Percentiles rank a stretch among this genome's conserved stretches.
These are phyloP conservation scores for Carallia pectinifolia DNA, from an alignment of 345 rosid genomes.

Conservation along the genomic window DNA sequence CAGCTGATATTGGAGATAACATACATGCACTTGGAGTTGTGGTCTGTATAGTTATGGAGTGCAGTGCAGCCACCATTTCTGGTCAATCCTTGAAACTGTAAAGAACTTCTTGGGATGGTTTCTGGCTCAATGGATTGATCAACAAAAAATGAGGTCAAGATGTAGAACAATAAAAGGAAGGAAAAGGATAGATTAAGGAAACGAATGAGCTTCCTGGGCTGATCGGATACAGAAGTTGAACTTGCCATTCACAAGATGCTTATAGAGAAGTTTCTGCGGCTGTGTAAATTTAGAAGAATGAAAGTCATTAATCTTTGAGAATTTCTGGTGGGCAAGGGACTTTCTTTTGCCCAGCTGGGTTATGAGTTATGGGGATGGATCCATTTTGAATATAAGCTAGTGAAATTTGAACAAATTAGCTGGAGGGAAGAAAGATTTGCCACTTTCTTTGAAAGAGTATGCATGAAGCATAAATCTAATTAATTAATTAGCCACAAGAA, in stretches of 20 bases:
- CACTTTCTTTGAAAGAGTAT: slow-evolving; percentile 7
- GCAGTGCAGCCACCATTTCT: slow-evolving; percentile 30
- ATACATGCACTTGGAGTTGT: slow-evolving; percentile 54
- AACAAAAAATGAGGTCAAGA: slow-evolving; percentile 22
- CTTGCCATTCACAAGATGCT: slow-evolving; percentile 40
- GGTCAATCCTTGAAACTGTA: slow-evolving; percentile 6
- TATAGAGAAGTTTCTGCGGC: slow-evolving; percentile 13
- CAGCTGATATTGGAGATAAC: slow-evolving; percentile 52
- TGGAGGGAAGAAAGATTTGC: not conserved
- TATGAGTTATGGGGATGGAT: slow-evolving; percentile 8
- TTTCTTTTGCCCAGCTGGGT: slow-evolving; percentile 28
- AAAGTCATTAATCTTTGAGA: slow-evolving; percentile 17
- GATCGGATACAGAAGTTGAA: slow-evolving; percentile 16
- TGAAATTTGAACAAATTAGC: not conserved
- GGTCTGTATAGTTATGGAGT: slow-evolving; percentile 44
- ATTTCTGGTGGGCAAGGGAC: slow-evolving; percentile 17
- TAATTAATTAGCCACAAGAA: not conserved
- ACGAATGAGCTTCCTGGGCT: slow-evolving; percentile 32
- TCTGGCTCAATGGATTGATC: slow-evolving; percentile 12
- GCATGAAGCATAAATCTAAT: no score
- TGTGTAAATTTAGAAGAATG: slow-evolving; percentile 12
- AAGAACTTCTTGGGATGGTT: slow-evolving; percentile 3
- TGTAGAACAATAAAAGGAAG: slow-evolving; percentile 37
- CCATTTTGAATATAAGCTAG: slow-evolving; percentile 1
- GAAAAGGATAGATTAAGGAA: slow-evolving; percentile 55